Conservation (phyloP, 2,329 filamentous ascomycete species). For the Aspergillus sp. region DNA sequence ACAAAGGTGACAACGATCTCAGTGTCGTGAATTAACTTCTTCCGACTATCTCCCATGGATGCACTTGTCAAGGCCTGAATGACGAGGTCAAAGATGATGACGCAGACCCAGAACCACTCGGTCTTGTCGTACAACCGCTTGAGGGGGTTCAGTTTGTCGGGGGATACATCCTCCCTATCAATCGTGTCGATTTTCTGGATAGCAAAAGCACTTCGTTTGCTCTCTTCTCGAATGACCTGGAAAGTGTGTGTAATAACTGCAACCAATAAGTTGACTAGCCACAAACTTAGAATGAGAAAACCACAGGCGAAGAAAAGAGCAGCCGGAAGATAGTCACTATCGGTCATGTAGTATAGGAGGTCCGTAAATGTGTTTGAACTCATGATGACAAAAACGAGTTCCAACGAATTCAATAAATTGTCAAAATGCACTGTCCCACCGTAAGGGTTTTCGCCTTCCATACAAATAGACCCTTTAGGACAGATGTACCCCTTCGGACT, state of each 20-base stretch:
- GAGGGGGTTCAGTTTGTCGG: constrained; percentile 42
- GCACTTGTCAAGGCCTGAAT: constrained; percentile 74
- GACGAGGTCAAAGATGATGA: constrained; percentile 78
- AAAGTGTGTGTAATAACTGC: constrained; percentile 98
- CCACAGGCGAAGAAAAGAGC: constrained; percentile 69
- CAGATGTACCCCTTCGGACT: constrained; percentile 78
- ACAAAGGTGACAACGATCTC: constrained; percentile 74
- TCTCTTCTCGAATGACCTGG: constrained; percentile 96
- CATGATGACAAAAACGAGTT: constrained; percentile 97
- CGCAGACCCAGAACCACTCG: constrained; percentile 68
- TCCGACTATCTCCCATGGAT: constrained; percentile 61
- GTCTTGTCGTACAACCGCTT: constrained; percentile 73
- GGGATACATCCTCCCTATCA: constrained; percentile 32
- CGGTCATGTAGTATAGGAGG: constrained; percentile 86
- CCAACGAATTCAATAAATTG: constrained; percentile 85
- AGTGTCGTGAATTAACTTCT: constrained; percentile 62
- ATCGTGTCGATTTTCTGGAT: constrained; percentile 58
- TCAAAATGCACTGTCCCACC: constrained; percentile 90
- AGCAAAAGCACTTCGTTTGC: constrained; percentile 88
- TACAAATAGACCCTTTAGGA: constrained; percentile 74
- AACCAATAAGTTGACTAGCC: constrained; percentile 91
- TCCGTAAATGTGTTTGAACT: constrained; percentile 96
- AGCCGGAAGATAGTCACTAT: constrained; percentile 83
- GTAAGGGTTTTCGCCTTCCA: constrained; percentile 73
- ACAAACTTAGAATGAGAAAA: constrained; percentile 90